These are phyloP conservation scores for Russula compacta DNA, from an alignment of 768 basidiomycete genomes.

Conservation along the genomic window DNA sequence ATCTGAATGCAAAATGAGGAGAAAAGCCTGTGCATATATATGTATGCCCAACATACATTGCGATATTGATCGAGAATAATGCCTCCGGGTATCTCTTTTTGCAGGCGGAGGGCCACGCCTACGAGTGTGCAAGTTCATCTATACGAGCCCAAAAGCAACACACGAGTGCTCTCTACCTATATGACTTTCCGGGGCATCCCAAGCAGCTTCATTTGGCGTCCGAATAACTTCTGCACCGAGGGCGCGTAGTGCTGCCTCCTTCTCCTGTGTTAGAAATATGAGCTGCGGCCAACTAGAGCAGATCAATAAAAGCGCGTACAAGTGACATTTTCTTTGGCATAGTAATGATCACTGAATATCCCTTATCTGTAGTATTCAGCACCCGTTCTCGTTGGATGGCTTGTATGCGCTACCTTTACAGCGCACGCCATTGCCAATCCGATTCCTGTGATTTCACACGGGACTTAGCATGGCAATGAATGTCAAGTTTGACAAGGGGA, in stretches of 20 bases:
- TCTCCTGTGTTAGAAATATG: slow-evolving; percentile 47
- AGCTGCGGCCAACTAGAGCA: not conserved
- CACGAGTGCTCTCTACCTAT: slow-evolving; percentile 59
- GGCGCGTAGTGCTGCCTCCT: slow-evolving; percentile 84
- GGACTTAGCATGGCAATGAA: not conserved
- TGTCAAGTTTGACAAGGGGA: not conserved
- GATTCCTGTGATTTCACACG: slow-evolving; percentile 38
- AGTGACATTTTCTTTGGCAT: slow-evolving; percentile 94
- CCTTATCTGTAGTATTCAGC: slow-evolving; percentile 63
- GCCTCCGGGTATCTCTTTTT: slow-evolving; percentile 68
- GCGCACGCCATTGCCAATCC: slow-evolving; percentile 90
- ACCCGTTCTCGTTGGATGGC: slow-evolving; percentile 25
- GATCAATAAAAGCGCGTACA: slow-evolving; percentile 29
- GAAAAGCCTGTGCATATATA: not conserved
- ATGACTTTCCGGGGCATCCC: slow-evolving; percentile 84
- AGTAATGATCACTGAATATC: slow-evolving; percentile 84
- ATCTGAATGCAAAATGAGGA: slow-evolving; percentile 31
- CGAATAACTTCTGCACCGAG: slow-evolving; percentile 92
- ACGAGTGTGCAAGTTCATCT: slow-evolving; percentile 58
- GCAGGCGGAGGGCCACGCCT: slow-evolving; percentile 79
- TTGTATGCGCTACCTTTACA: slow-evolving; percentile 60
- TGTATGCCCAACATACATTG: slow-evolving; percentile 40
- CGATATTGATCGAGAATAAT: slow-evolving; percentile 92
- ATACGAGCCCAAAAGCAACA: slow-evolving; percentile 34
- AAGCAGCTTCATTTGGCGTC: slow-evolving; percentile 83